phyloP scores from a whole-genome alignment of 2,329 filamentous ascomycete genomes.

The Aplosporella prunicola region DNA sequence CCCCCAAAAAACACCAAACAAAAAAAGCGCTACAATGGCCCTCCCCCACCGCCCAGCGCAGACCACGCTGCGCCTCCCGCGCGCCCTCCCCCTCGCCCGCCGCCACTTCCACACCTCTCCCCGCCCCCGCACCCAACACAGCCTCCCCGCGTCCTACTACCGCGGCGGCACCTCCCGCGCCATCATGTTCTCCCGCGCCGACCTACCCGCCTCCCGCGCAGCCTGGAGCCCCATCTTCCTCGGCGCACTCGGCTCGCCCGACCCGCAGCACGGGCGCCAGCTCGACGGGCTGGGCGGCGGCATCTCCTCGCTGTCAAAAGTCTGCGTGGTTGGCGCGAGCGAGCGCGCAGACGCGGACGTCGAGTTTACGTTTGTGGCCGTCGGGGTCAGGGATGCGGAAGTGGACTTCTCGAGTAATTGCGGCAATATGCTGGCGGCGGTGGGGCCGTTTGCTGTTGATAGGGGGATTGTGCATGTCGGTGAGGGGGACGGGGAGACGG shows the following conservation, averaged over 20 bases:
- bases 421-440: slow-evolving; percentile 61
- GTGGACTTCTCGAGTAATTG: slow-evolving; percentile 64
- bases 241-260: slow-evolving; percentile 54
- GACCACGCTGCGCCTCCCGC: no score
- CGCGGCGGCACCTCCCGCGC: slow-evolving; percentile 62
- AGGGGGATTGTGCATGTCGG: no score
- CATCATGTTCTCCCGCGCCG: slow-evolving; percentile 47
- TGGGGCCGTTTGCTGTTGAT: slow-evolving; percentile 52
- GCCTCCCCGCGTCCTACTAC: slow-evolving; percentile 52
- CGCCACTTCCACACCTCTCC: neutral
- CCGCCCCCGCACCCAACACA: no score
- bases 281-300: slow-evolving; percentile 64
- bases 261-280: slow-evolving; percentile 58
- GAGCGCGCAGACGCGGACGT: slow-evolving; percentile 45
- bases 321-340: slow-evolving; percentile 54
- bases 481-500: slow-evolving; percentile 27
- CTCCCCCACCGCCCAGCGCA: no score
- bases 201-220: slow-evolving; percentile 40
- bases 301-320: slow-evolving; percentile 59
- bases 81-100: neutral
- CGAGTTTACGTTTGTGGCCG: slow-evolving; percentile 62
- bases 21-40: no score
- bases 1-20: no score
- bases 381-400: slow-evolving; percentile 51
- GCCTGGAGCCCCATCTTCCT: slow-evolving; percentile 49